Conservation (phyloP, 2,329 filamentous ascomycete species). For the Aspergillus neoniger region DNA sequence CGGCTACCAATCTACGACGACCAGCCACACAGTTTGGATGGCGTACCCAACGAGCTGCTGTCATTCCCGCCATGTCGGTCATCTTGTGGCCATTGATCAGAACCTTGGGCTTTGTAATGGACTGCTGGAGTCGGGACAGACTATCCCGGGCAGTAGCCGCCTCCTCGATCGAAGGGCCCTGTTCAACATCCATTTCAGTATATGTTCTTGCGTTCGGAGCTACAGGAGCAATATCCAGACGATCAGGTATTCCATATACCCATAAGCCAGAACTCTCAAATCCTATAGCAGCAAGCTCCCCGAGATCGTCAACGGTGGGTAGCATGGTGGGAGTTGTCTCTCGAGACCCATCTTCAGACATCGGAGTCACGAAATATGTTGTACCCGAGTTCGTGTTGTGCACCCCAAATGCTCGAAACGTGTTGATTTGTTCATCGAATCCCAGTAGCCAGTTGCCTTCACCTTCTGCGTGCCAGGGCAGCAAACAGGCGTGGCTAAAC, state of each 20-base stretch:
- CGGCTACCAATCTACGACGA: conserved; percentile 62
- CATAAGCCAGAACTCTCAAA: conserved; percentile 73
- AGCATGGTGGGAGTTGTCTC: conserved; percentile 68
- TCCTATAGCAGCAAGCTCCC: conserved; percentile 72
- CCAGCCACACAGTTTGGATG: conserved; percentile 55
- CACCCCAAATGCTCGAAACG: conserved; percentile 73
- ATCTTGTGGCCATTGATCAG: conserved; percentile 69
- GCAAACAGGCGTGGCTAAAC: conserved; percentile 73
- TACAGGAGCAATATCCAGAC: conserved; percentile 60
- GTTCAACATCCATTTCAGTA: conserved; percentile 1
- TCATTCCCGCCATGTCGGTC: conserved; percentile 65
- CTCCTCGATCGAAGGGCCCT: conserved; percentile 1
- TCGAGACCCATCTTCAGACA: conserved; percentile 47
- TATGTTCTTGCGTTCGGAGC: conserved; percentile 26
- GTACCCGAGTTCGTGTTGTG: conserved; percentile 75
- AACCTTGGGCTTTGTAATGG: conserved; percentile 58
- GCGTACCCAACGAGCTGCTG: conserved; percentile 71
- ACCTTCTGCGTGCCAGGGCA: conserved; percentile 52
- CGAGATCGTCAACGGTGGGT: conserved; percentile 67
- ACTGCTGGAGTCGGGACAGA: conserved; percentile 36
- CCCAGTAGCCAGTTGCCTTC: conserved; percentile 77
- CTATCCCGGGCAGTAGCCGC: conserved; percentile 22
- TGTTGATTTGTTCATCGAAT: conserved; percentile 74
- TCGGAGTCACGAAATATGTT: conserved; percentile 75
- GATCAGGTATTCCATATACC: conserved; percentile 76